phyloP scores from a whole-genome alignment of 2,329 filamentous ascomycete species.

The Neopestalotiopsis sp. region DNA sequence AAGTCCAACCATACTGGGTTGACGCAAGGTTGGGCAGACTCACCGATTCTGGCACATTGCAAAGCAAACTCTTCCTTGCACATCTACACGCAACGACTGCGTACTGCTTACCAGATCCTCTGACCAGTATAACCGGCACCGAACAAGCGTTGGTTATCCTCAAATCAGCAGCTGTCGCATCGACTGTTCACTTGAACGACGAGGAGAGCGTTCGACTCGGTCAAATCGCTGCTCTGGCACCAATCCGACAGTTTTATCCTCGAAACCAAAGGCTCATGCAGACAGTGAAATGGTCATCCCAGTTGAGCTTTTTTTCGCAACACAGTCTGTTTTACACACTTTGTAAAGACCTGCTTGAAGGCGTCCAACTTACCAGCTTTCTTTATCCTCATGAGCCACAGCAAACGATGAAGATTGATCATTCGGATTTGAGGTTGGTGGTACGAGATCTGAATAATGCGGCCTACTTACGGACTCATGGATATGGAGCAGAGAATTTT shows the following conservation, averaged over 20 bases:
- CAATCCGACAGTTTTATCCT: constrained; percentile 52
- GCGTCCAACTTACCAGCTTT: constrained; percentile 34
- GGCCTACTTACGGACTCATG: constrained; percentile 24
- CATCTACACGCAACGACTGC: constrained; percentile 63
- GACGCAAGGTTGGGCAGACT: constrained; percentile 49
- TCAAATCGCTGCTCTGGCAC: constrained; percentile 47
- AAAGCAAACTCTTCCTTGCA: constrained; percentile 56
- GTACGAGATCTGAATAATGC: constrained; percentile 26
- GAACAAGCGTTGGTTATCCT: constrained; percentile 59
- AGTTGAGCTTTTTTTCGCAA: constrained; percentile 45
- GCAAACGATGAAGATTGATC: constrained; percentile 1
- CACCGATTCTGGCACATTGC: constrained; percentile 52
- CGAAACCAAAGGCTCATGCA: constrained; percentile 50
- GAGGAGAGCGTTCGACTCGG: constrained; percentile 42
- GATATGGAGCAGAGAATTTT: background rate
- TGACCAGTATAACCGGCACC: constrained; percentile 57
- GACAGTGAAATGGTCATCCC: constrained; percentile 45
- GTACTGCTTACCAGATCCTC: constrained; percentile 52
- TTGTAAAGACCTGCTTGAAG: constrained; percentile 42
- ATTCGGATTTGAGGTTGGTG: constrained; percentile 17
- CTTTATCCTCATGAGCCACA: constrained; percentile 33
- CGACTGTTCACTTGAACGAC: constrained; percentile 46
- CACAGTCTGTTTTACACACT: constrained; percentile 45
- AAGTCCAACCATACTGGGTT: constrained; percentile 46
- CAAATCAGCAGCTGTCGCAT: constrained; percentile 52